phyloP scores from a whole-genome alignment of 108 stramenopile genomes.

The Cyclotella distinguenda region DNA sequence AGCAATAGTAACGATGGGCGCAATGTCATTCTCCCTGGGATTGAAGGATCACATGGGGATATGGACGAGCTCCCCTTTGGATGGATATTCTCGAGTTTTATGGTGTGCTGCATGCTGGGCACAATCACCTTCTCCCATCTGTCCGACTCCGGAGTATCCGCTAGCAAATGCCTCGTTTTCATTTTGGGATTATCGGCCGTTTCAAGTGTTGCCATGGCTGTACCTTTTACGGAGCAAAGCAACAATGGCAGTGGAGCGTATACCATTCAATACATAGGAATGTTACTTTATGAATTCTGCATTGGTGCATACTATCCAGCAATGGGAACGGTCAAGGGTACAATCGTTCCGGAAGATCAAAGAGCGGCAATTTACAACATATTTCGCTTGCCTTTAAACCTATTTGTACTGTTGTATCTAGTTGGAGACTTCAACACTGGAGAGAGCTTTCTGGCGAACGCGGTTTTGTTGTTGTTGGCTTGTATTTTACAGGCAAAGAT shows the following conservation, averaged over 20 bases:
- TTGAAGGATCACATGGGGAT: conserved; percentile 25
- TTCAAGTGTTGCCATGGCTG: conserved; percentile 38
- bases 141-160: conserved; percentile 51
- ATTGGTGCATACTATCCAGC: conserved; percentile 95
- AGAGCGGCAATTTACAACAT: conserved; percentile 96
- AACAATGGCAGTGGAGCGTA: conserved; percentile 23
- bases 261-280: conserved; percentile 69
- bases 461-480: conserved; percentile 59
- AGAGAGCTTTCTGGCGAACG: conserved; percentile 61
- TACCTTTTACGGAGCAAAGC: conserved; percentile 9
- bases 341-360: conserved; percentile 89
- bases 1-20: not conserved
- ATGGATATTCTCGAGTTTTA: conserved; percentile 90
- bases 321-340: conserved; percentile 92
- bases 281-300: conserved; percentile 90
- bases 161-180: conserved; percentile 60
- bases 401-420: conserved; percentile 85
- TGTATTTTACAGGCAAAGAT: conserved; percentile 61
- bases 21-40: not conserved
- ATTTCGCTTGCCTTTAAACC: conserved; percentile 88
- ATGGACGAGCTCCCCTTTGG: conserved; percentile 77
- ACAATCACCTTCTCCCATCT: conserved; percentile 75
- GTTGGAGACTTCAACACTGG: conserved; percentile 64
- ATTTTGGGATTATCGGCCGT: conserved; percentile 61
- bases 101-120: conserved; percentile 93